Percentiles rank a stretch among this genome's conserved stretches.
Evolutionary conservation across 1,139 yeast species (phyloP).

Genomic region (Insectozyma bohioensis): DNA sequence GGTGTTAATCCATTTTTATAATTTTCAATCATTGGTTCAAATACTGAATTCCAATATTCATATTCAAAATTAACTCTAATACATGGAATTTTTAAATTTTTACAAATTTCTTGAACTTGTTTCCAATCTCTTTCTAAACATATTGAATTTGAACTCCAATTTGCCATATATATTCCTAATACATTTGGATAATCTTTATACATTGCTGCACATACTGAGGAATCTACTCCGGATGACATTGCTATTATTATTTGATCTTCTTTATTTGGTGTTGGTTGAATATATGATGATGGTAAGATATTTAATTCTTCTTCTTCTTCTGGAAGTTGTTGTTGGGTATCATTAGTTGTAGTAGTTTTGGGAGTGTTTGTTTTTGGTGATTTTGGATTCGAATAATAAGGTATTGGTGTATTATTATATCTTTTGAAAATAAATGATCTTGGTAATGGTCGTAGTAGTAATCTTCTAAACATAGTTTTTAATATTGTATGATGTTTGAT

Average conservation of each 20-base stretch:
- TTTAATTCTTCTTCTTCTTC: slow-evolving; percentile 8
- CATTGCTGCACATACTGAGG: slow-evolving; percentile 83
- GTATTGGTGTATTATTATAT: slow-evolving; percentile 9
- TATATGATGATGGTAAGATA: slow-evolving; percentile 13
- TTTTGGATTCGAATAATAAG: slow-evolving; percentile 13
- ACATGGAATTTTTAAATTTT: slow-evolving; percentile 62
- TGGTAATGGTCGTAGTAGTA: slow-evolving; percentile 2
- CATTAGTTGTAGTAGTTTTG: background rate
- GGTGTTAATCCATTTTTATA: slow-evolving; percentile 82
- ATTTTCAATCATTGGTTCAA: slow-evolving; percentile 81
- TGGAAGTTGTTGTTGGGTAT: no score
- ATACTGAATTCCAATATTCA: slow-evolving; percentile 91
- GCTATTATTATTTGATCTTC: slow-evolving; percentile 74
- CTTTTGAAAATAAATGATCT: slow-evolving; percentile 1
- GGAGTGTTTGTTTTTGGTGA: slow-evolving; percentile 2
- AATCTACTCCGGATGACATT: slow-evolving; percentile 97
- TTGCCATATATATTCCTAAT: slow-evolving; percentile 86
- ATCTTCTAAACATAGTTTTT: no score
- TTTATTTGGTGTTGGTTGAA: slow-evolving; percentile 45
- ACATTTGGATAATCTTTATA: slow-evolving; percentile 54
- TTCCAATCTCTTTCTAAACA: slow-evolving; percentile 91
- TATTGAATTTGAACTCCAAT: slow-evolving; percentile 72
- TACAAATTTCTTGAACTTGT: slow-evolving; percentile 69
- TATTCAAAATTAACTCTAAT: slow-evolving; percentile 80
- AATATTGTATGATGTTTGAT: no score